Conservation (phyloP, 2,329 filamentous ascomycete genomes). For the Xylaria sp. region DNA sequence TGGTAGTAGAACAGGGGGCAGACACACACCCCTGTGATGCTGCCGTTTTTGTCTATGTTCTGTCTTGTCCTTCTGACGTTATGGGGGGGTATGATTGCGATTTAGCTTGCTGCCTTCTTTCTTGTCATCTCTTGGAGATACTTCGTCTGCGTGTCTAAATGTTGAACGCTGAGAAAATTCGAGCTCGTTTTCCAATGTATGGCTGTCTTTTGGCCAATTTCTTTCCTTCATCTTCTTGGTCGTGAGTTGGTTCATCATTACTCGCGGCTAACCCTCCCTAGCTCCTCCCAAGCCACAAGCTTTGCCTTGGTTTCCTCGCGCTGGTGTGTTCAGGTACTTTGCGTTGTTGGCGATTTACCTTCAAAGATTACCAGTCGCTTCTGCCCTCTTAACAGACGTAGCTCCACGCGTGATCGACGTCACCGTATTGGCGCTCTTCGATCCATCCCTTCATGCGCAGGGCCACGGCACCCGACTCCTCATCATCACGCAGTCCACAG, state of each 20-base stretch:
- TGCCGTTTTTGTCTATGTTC: too few species aligned
- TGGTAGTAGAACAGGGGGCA: too few species aligned
- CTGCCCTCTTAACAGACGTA: conserved; percentile 40
- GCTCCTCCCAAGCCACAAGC: not conserved
- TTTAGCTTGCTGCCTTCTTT: not conserved
- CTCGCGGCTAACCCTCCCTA: not conserved
- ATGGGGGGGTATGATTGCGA: not conserved
- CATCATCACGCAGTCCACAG: conserved; percentile 72
- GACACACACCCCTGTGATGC: too few species aligned
- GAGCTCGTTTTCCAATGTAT: not conserved
- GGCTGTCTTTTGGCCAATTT: not conserved
- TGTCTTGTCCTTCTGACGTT: too few species aligned
- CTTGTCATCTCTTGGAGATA: not conserved
- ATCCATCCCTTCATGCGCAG: conserved; percentile 94
- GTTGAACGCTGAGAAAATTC: not conserved
- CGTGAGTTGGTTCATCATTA: not conserved
- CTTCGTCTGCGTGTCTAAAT: not conserved
- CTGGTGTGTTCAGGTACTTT: not conserved
- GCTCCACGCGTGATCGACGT: conserved; percentile 90
- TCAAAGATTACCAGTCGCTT: not conserved
- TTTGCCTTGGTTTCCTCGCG: too few species aligned
- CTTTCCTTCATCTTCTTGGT: not conserved
- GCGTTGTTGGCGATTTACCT: not conserved
- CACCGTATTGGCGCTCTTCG: conserved; percentile 89
- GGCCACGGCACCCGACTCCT: conserved; percentile 86